Evolutionary conservation across 305 asterid genomes (phyloP), one percentile per base, ranked within the genome.

Genomic region (Lippia alba): DNA sequence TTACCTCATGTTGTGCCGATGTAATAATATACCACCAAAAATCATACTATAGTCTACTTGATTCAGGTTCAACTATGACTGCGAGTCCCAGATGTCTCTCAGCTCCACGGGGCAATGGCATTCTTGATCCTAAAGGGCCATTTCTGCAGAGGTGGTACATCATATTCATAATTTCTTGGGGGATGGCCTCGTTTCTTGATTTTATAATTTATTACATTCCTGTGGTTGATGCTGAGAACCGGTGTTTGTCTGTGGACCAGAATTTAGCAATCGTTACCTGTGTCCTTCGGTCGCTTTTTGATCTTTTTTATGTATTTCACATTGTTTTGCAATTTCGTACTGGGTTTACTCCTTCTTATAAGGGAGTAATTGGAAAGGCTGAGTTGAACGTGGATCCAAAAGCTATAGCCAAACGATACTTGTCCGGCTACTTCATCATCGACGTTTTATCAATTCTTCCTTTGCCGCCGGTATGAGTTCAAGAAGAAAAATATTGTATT

Each of bases 191-290:
- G 48, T 78, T 88, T 2, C 14, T 89, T 10, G 94, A 89, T 64
- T 94, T 92, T 6, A 48, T 87, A 18, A 87, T 89, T 86, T 87
- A 87, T 77, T 89, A 89, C 80, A 78, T 80, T 73, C 91, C 91
- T 7, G 84, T 81, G 32, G 56, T 89, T 18, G 78, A 84, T 14
- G 56, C 32, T 57, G 4, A 6, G 0, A 62, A 44, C 0, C 72
- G 64, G 6, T 89, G 96, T 78, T 82, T 89, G 4, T 78, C 80
- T 45, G 58, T 82, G 74, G 94, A 89, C 60, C 36, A 41, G 36
- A 61, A 70, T 0, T 24, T 87, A 6, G 67, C 78, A 83, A 81
- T 82, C 68, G 20, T 59, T 33, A 80, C 88, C 50, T 84, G 86
- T 45, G 82, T 81, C 57, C 89, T 87, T 12, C 90, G 96, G 14